Percentiles rank a stretch among this genome's conserved stretches.
Conservation (phyloP, 1,139 yeast genomes). For the Suhomyces bribrorum region DNA sequence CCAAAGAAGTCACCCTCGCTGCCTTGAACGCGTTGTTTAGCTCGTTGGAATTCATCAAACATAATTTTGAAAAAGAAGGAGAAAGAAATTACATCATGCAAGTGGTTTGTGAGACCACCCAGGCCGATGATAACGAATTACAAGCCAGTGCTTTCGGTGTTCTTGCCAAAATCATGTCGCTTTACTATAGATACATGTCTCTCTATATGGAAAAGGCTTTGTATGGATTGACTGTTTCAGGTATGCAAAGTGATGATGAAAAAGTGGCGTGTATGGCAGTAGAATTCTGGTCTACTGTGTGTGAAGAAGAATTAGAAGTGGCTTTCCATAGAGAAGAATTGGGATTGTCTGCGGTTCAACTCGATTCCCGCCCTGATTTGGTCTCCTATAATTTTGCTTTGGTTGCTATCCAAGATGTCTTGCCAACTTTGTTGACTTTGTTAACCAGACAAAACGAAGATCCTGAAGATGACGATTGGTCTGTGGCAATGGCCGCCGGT, state of each 20-base stretch:
- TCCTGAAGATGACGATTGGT: slow-evolving; percentile 95
- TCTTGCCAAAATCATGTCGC: slow-evolving; percentile 85
- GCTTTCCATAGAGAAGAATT: slow-evolving; percentile 66
- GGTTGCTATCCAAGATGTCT: slow-evolving; percentile 77
- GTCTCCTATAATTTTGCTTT: slow-evolving; percentile 73
- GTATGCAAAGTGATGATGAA: slow-evolving; percentile 86
- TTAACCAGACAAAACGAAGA: slow-evolving; percentile 90
- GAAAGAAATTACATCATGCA: slow-evolving; percentile 98
- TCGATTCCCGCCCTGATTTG: slow-evolving; percentile 41
- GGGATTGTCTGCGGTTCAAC: slow-evolving; percentile 40
- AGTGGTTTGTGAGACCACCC: slow-evolving; percentile 98
- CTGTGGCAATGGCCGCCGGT: slow-evolving; percentile 98
- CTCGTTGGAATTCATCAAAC: slow-evolving; percentile 85
- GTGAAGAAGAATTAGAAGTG: slow-evolving; percentile 92
- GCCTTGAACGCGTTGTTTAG: slow-evolving; percentile 91
- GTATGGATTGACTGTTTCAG: slow-evolving; percentile 83
- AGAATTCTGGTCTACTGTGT: slow-evolving; percentile 96
- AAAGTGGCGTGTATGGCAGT: slow-evolving; percentile 97
- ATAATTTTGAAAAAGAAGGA: slow-evolving; percentile 87
- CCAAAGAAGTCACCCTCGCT: slow-evolving; percentile 74
- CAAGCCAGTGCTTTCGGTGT: slow-evolving; percentile 97
- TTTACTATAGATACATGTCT: slow-evolving; percentile 86
- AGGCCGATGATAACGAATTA: slow-evolving; percentile 75
- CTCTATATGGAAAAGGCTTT: slow-evolving; percentile 97
- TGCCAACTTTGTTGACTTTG: slow-evolving; percentile 79